Conservation (phyloP, 305 asterid species). For the Fraxinus angustifolia region DNA sequence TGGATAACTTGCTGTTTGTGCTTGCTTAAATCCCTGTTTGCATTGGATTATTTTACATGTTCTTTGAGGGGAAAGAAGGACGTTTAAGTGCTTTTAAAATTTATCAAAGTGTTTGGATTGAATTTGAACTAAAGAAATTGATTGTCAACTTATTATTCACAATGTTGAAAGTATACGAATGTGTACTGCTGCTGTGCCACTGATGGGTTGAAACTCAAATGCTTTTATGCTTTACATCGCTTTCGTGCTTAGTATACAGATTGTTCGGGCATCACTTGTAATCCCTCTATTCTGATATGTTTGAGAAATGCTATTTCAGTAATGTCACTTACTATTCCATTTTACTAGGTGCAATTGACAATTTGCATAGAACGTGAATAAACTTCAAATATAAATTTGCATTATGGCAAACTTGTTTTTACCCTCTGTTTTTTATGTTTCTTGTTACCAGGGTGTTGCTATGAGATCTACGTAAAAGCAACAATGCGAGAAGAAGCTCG, state of each 20-base stretch:
- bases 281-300: not conserved
- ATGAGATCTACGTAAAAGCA: slow-evolving; percentile 2
- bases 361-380: not conserved
- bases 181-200: not conserved
- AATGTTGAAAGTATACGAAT: not conserved
- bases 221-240: not conserved
- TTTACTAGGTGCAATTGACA: not conserved
- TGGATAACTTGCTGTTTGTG: not conserved
- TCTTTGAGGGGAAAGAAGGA: not conserved
- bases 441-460: not conserved
- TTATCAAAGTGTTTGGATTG: not conserved
- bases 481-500: slow-evolving; percentile 7
- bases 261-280: not conserved
- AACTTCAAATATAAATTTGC: not conserved
- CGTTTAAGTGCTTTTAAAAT: not conserved
- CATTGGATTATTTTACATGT: not conserved
- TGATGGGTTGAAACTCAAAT: not conserved
- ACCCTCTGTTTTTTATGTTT: not conserved
- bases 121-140: not conserved
- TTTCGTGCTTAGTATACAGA: not conserved
- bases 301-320: not conserved
- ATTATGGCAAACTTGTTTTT: not conserved
- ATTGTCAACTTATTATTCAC: not conserved
- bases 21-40: not conserved
- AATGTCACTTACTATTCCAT: not conserved